Evolutionary conservation across 257 asterid species (phyloP).

Genomic region (Solanum clarkiae): DNA sequence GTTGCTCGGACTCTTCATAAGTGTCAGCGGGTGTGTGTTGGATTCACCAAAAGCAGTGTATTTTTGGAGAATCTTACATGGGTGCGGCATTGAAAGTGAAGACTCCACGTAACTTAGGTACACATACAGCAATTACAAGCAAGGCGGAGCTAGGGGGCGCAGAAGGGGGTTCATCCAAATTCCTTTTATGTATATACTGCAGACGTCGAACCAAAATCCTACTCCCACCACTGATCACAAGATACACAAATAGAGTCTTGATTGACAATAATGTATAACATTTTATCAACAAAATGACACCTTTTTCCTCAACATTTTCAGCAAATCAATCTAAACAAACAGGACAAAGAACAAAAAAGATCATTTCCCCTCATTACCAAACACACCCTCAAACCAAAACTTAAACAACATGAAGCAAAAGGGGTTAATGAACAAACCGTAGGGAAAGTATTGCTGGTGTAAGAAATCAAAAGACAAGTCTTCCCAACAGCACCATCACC

Average conservation of each 20-base stretch:
- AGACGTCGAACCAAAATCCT: background rate
- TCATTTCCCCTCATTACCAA: background rate
- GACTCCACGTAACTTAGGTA: no score
- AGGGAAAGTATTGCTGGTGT: conserved; percentile 18
- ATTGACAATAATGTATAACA: background rate
- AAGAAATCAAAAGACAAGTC: conserved; percentile 19
- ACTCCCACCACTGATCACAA: background rate
- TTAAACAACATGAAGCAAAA: background rate
- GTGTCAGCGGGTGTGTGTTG: no score
- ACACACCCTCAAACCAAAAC: background rate
- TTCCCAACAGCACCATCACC: conserved; percentile 25
- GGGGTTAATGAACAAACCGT: conserved; percentile 1
- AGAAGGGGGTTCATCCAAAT: background rate
- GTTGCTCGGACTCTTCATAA: no score
- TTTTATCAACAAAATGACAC: background rate
- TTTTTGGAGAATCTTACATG: no score
- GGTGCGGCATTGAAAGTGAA: no score
- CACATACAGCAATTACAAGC: background rate
- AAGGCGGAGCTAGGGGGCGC: background rate
- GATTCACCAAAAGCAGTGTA: no score
- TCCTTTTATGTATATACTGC: background rate
- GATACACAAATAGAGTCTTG: background rate
- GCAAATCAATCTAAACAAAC: background rate
- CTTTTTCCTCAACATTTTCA: background rate
- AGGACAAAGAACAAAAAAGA: background rate